These are phyloP conservation scores for Pseudomassariella vexata DNA, from an alignment of 2,329 filamentous ascomycete species.

Conservation along the genomic window DNA sequence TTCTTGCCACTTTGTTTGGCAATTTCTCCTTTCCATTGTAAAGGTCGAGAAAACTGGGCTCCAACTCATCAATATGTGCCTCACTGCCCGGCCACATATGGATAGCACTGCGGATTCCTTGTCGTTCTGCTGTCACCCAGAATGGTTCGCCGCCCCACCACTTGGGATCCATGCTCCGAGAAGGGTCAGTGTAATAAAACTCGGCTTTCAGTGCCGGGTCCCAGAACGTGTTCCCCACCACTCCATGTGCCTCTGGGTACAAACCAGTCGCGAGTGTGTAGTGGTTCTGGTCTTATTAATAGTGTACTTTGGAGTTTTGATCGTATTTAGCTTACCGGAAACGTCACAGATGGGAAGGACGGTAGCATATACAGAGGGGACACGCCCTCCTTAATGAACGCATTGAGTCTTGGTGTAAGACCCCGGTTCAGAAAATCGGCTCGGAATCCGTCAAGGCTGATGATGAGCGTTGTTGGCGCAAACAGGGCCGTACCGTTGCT, in stretches of 20 bases:
- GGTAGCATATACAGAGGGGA: conserved; percentile 90
- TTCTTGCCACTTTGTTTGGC: conserved; percentile 67
- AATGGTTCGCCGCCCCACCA: conserved; percentile 96
- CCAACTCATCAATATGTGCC: conserved; percentile 68
- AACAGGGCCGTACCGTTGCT: conserved; percentile 88
- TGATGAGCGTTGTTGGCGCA: conserved; percentile 83
- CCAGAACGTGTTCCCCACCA: conserved; percentile 95
- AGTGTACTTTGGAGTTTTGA: conserved; percentile 8
- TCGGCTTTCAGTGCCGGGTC: conserved; percentile 70
- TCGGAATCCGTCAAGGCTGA: conserved; percentile 92
- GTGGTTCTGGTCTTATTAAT: conserved; percentile 52
- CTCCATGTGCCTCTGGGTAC: conserved; percentile 86
- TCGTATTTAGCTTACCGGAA: conserved; percentile 53
- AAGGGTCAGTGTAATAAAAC: conserved; percentile 81
- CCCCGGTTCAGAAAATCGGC: conserved; percentile 85
- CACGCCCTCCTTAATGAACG: conserved; percentile 75
- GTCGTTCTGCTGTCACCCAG: conserved; percentile 86
- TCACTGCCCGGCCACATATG: conserved; percentile 99
- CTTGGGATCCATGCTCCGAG: conserved; percentile 70
- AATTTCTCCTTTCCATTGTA: conserved; percentile 76
- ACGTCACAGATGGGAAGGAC: conserved; percentile 93
- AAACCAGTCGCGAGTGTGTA: conserved; percentile 89
- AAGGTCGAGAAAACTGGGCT: conserved; percentile 77
- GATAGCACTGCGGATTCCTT: conserved; percentile 72
- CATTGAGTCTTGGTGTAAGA: conserved; percentile 74